phyloP scores from a whole-genome alignment of 1,284 basidiomycete species.

The Neonothopanus nambi region DNA sequence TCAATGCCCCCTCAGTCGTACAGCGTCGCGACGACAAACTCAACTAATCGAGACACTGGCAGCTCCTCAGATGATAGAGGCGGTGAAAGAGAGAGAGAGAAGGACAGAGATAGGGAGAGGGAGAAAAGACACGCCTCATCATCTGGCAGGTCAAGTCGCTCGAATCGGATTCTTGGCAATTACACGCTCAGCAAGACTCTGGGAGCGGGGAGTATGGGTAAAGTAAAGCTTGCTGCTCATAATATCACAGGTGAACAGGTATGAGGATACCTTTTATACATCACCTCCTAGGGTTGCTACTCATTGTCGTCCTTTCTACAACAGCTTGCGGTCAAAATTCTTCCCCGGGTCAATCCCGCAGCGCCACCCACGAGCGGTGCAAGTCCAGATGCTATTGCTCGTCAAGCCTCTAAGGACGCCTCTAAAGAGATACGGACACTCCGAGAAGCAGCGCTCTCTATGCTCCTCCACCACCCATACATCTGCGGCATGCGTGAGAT shows the following conservation, averaged over 20 bases:
- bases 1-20: constrained; percentile 68
- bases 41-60: constrained; percentile 21
- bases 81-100: constrained; percentile 10
- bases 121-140: constrained; percentile 20
- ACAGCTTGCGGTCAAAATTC: constrained; percentile 97
- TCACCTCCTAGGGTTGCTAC: constrained; percentile 1
- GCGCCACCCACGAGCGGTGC: constrained; percentile 46
- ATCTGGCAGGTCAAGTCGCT: constrained; percentile 35
- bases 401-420: constrained; percentile 86
- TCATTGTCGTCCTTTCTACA: constrained; percentile 5
- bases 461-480: constrained; percentile 97
- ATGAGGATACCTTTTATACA: constrained; percentile 28
- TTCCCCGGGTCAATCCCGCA: constrained; percentile 77
- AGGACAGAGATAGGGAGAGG: constrained; percentile 16
- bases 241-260: constrained; percentile 93
- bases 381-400: constrained; percentile 56
- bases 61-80: constrained; percentile 24
- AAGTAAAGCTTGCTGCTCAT: constrained; percentile 95
- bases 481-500: constrained; percentile 99
- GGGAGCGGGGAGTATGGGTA: constrained; percentile 98
- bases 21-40: constrained; percentile 24
- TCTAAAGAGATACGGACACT: constrained; percentile 96
- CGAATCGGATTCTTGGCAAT: constrained; percentile 81
- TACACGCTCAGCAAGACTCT: constrained; percentile 97
- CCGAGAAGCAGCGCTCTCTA: constrained; percentile 90